Evolutionary conservation across 1,284 basidiomycete species (phyloP), one percentile per base, ranked within the genome.

Genomic region (Moesziomyces sp.): DNA sequence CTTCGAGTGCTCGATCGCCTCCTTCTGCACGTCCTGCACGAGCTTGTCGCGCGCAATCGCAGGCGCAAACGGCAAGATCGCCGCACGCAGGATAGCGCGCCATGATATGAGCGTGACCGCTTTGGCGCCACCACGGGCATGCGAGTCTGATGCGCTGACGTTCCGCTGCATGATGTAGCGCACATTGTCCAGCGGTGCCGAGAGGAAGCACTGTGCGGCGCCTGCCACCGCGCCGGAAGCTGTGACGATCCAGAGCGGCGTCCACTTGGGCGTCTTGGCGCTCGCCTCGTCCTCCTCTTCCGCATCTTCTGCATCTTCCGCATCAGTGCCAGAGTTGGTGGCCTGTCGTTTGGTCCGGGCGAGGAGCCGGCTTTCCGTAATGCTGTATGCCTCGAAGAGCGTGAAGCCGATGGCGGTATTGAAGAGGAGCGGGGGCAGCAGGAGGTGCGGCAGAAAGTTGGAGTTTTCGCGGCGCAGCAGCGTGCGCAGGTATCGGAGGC

Each of bases 181-280:
- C 13, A 85, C 83, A 48, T 86, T 86, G 71, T 86, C 85, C 16
- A 86, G 78, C 0, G 85, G 85, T 0, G 85, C 83, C 2, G 84
- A 84, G 24, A 86, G 78, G 52, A 85, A 71, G 28, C 84, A 84
- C 61, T 86, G 85, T 0, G 84, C 83, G 1, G 83, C 83, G 1
- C 85, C 85, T 5, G 85, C 85, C 6, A 80, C 58, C 1, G 78
- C 77, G 13, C 85, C 85, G 0, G 84, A 79, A 1, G 67, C 58
- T 2, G 74, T 67, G 7, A 83, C 82, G 53, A 82, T 77, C 66
- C 67, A 65, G 21, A 81, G 54, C 9, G 76, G 77, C 19, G 77
- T 74, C 62, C 75, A 83, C n/a, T 56, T 46, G 9, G 59, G 65
- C 14, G 8, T 38, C 46, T 54, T 23, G 23, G 24, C 28, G n/a